Evolutionary conservation across 495 filamentous ascomycete species (phyloP).

Genomic region (Staphylotrichum tortipilum): DNA sequence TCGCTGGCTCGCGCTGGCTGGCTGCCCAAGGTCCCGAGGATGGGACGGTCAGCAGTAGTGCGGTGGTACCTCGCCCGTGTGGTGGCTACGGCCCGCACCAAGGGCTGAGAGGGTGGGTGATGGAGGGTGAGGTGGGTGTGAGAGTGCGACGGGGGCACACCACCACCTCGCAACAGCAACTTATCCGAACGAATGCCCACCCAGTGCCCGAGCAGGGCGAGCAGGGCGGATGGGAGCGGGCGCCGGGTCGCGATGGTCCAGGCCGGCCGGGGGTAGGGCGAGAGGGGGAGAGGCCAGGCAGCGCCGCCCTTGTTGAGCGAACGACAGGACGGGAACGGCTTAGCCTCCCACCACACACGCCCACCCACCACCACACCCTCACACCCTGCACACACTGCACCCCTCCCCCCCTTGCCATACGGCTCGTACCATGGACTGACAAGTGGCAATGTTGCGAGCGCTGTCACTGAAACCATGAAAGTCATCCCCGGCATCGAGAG

Average conservation of each 20-base stretch:
- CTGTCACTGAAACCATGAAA: constrained; percentile 25
- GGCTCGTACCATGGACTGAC: constrained; percentile 31
- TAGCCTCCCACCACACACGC: too few species aligned
- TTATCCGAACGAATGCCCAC: neutral
- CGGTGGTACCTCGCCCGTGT: constrained; percentile 2
- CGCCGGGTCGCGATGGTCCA: constrained; percentile 9
- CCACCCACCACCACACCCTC: too few species aligned
- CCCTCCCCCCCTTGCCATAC: constrained; percentile 14
- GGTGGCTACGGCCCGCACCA: constrained; percentile 10
- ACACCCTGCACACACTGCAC: too few species aligned
- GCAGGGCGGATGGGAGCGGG: constrained; percentile 4
- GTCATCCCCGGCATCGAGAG: constrained; percentile 16
- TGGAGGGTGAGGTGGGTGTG: neutral
- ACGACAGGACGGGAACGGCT: constrained; percentile 25
- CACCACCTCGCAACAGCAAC: neutral
- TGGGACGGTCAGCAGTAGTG: constrained; percentile 1
- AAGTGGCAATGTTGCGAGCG: constrained; percentile 33
- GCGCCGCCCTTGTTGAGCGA: constrained; percentile 18
- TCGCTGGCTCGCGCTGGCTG: neutral
- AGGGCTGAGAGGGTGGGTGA: constrained; percentile 1
- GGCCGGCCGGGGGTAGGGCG: constrained; percentile 5
- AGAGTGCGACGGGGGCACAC: neutral
- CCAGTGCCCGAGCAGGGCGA: constrained; percentile 14
- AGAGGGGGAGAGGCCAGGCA: constrained; percentile 1
- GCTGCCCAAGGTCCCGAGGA: constrained; percentile 11